A percentile compares a stretch with the other conserved stretches of the same genome.
Conservation (phyloP, 2,329 filamentous ascomycete genomes). For the Geosmithia morbida region DNA sequence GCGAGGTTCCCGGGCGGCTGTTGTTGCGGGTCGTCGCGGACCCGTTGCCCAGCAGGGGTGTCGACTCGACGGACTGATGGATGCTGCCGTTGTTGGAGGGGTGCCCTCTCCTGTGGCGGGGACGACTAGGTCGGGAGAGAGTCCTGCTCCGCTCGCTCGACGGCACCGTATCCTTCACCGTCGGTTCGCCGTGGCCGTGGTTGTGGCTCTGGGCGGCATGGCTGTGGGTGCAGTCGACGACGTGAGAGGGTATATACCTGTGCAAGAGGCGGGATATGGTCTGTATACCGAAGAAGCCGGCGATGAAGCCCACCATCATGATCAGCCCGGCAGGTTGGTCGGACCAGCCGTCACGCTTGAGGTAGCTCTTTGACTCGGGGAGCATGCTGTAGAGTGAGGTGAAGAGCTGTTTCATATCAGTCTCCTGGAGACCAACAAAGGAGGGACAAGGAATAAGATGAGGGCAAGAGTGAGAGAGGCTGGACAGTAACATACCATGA, state of each 20-base stretch:
- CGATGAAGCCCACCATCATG: constrained; percentile 55
- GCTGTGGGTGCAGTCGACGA: constrained; percentile 66
- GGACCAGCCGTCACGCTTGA: constrained; percentile 53
- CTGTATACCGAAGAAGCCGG: constrained; percentile 64
- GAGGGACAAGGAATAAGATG: background rate
- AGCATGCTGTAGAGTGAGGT: constrained; percentile 89
- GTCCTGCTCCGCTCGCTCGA: constrained; percentile 7
- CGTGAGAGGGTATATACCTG: constrained; percentile 60
- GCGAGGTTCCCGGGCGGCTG: too few species aligned
- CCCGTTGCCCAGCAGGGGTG: constrained; percentile 28
- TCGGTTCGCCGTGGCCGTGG: constrained; percentile 1
- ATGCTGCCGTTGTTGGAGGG: constrained; percentile 10
- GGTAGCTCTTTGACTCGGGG: constrained; percentile 68
- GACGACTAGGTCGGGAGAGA: constrained; percentile 15
- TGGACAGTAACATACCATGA: constrained; percentile 55
- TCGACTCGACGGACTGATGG: constrained; percentile 24
- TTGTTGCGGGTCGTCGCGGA: background rate
- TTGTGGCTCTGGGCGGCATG: constrained; percentile 32
- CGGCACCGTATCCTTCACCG: background rate
- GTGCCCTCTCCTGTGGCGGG: constrained; percentile 13
- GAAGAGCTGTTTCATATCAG: constrained; percentile 49
- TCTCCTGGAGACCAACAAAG: too few species aligned
- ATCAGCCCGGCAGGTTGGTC: constrained; percentile 53
- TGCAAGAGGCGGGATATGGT: constrained; percentile 59
- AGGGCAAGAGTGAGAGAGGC: background rate